A percentile compares a stretch with the other conserved stretches of the same genome.
Conservation (phyloP, 345 rosid species). For the Eucalyptus pauciflora region DNA sequence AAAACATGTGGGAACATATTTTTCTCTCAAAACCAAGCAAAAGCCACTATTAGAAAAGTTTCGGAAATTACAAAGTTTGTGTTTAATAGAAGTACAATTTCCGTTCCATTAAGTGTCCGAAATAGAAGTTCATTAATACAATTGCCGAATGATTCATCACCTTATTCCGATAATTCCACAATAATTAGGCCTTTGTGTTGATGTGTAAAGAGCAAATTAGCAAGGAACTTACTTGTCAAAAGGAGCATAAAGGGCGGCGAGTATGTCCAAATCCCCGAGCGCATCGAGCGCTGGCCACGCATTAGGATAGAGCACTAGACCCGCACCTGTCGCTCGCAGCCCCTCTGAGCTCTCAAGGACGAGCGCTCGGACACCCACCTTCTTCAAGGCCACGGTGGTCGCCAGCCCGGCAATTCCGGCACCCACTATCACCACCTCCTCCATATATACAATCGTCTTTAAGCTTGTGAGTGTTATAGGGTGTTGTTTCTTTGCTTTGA, state of each 20-base stretch:
- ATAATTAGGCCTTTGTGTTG: background rate
- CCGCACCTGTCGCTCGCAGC: conserved; percentile 15
- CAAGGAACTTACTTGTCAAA: background rate
- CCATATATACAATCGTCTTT: background rate
- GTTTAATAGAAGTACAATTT: background rate
- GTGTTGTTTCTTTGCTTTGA: background rate
- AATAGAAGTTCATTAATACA: background rate
- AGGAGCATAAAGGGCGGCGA: conserved; percentile 4
- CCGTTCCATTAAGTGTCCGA: background rate
- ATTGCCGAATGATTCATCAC: background rate
- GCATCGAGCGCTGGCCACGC: conserved; percentile 34
- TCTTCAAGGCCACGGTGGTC: conserved; percentile 15
- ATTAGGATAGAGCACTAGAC: conserved; percentile 14
- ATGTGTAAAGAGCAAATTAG: background rate
- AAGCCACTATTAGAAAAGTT: background rate
- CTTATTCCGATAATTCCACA: background rate
- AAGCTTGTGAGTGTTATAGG: background rate
- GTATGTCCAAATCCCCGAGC: conserved; percentile 23
- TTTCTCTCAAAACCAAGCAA: background rate
- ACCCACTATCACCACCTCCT: background rate
- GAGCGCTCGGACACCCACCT: conserved; percentile 15
- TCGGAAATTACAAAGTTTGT: no score
- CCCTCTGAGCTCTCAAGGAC: conserved; percentile 12
- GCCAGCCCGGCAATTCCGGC: conserved; percentile 31
- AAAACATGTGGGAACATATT: background rate